Base-by-base conservation (phyloP, 2,329 filamentous ascomycete species). In the Thyridium curvatum region DNA sequence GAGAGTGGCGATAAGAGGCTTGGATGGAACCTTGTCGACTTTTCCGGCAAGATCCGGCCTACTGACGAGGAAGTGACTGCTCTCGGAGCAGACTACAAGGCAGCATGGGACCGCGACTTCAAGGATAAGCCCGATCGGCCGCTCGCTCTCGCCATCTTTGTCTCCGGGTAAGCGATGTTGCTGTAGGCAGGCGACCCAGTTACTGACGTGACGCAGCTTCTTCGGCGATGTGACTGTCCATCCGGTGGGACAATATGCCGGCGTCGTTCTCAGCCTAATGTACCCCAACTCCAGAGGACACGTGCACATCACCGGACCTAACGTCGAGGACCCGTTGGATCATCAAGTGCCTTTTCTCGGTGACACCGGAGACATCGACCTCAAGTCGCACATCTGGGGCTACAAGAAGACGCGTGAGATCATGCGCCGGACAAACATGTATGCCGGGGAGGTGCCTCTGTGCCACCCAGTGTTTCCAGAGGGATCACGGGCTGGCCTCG, bases 231-330 rank as follows among this genome's bases (percentile, higher is more conserved):
- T 26, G 21, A 26, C 21, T 10, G 21, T 10, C 21, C 21, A 26
- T 10, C 21, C 21, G 21, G 6, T 32, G 3, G 45, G 46, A 46
- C 69, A 78, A 42, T 79, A 78, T 51, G 53, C 75, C 18, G 67
- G 71, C 1, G 50, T 68, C 29, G 70, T 58, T 3, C 64, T 61
- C 13, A 81, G 72, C 53, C 73, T 74, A 1, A 66, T 68, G 3
- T 81, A 82, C 49, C 77, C 77, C 0, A 77, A 73, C 50, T 77
- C 74, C 3, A 68, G 77, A 1, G 79, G 79, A 5, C 64, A 65
- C 41, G 68, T 81, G 43, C 78, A 79, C 52, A 76, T 79, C 49
- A 63, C 56, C 3, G 56, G 59, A 2, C 47, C 52, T 12, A 48
- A 55, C 3, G 46, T 63, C 3, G 48, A 59, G 10, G 60, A 65